These are phyloP conservation scores for Colletotrichum limetticola DNA, from an alignment of 2,329 filamentous ascomycete genomes.

Conservation along the genomic window DNA sequence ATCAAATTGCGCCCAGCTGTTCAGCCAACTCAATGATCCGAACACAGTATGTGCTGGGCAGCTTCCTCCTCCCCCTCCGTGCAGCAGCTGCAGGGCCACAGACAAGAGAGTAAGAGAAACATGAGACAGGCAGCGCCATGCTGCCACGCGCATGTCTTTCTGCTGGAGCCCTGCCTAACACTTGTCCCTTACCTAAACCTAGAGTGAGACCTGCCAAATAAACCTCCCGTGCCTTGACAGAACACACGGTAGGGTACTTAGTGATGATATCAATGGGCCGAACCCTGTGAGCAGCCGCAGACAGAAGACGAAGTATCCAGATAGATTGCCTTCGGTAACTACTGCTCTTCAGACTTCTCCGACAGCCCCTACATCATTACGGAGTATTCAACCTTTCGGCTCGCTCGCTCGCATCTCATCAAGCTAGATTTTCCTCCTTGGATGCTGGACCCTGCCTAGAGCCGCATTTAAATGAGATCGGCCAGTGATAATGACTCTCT, in stretches of 20 bases:
- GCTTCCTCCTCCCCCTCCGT: neutral
- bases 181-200: neutral
- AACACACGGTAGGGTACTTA: neutral
- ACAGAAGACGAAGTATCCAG: neutral
- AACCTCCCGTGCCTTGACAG: neutral
- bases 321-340: neutral
- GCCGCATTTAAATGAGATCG: conserved; percentile 29
- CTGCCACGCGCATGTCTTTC: neutral
- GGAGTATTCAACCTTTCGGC: neutral
- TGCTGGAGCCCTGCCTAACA: neutral
- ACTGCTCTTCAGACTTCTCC: neutral
- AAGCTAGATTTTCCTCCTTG: neutral
- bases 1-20: neutral
- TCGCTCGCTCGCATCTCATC: neutral
- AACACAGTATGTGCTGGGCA: too few species aligned
- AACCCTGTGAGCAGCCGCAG: neutral
- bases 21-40: neutral
- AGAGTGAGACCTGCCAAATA: conserved; percentile 7
- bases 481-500: conserved; percentile 21
- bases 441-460: conserved; percentile 23
- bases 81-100: neutral
- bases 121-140: neutral
- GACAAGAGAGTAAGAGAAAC: neutral
- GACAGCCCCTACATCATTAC: neutral
- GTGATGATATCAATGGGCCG: neutral